Conservation (phyloP, 345 rosid species). For the Lepidium africanum region DNA sequence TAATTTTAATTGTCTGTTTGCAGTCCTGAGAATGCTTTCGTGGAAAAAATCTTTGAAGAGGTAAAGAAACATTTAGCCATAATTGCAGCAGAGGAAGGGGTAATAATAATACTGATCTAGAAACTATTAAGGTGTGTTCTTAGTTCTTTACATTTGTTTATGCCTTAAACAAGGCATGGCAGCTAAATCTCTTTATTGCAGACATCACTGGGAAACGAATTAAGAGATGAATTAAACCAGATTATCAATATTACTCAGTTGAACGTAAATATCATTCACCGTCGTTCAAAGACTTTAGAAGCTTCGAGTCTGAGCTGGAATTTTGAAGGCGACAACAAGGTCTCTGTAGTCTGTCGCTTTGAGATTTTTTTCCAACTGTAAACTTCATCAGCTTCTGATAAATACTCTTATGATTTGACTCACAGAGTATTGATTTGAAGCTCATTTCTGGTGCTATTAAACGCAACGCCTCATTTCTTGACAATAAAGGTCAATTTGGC, state of each 20-base stretch:
- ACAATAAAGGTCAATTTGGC: background rate
- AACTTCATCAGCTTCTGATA: background rate
- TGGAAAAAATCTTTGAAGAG: background rate
- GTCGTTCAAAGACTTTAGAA: background rate
- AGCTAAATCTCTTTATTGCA: background rate
- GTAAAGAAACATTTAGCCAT: background rate
- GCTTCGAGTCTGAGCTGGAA: background rate
- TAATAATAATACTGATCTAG: background rate
- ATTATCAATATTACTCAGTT: background rate
- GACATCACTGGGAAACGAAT: background rate
- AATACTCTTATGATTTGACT: background rate
- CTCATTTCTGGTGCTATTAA: background rate
- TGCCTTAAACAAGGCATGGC: too few relatives aligned
- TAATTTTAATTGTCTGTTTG: background rate
- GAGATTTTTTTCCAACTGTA: background rate
- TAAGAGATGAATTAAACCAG: background rate
- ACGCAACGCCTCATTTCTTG: background rate
- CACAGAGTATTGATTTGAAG: background rate
- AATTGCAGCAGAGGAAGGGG: background rate
- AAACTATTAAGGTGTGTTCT: background rate
- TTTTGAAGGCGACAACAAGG: background rate
- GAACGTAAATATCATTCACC: background rate
- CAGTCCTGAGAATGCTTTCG: background rate
- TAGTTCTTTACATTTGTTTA: background rate
- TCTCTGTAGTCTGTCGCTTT: background rate